These are phyloP conservation scores for Quambalaria eucalypti DNA, from an alignment of 1,284 basidiomycete species.

Conservation along the genomic window DNA sequence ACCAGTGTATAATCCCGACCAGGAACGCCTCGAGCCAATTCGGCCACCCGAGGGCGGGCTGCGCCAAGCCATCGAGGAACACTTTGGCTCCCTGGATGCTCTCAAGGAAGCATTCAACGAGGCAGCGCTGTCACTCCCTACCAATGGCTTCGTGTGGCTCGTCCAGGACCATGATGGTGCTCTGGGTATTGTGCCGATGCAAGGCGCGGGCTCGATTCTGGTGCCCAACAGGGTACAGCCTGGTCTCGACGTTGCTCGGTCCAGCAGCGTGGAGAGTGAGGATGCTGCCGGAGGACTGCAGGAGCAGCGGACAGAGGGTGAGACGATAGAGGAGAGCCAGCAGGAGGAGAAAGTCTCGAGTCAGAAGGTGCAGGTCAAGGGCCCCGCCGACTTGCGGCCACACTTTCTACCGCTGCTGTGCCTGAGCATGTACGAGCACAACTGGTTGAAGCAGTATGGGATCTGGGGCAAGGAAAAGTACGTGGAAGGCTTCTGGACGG, in stretches of 20 bases:
- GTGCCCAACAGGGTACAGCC: conserved; percentile 50
- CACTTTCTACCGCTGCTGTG: conserved; percentile 83
- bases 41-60: conserved; percentile 12
- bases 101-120: conserved; percentile 70
- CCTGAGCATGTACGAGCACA: conserved; percentile 77
- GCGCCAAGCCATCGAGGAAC: conserved; percentile 54
- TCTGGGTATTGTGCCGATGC: conserved; percentile 70
- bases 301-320: too few relatives aligned
- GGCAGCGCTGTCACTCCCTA: conserved; percentile 64
- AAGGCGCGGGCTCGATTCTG: conserved; percentile 80
- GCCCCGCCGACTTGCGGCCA: conserved; percentile 50
- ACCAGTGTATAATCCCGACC: too few relatives aligned
- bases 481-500: conserved; percentile 77
- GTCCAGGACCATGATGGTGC: conserved; percentile 60
- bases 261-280: neutral
- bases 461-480: conserved; percentile 90
- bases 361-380: neutral
- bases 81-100: conserved; percentile 59
- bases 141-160: conserved; percentile 78
- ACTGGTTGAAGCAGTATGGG: conserved; percentile 81
- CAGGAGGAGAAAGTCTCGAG: neutral
- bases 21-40: too few relatives aligned
- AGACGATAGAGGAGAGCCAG: too few relatives aligned
- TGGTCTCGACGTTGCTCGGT: neutral
- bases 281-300: too few relatives aligned